Percentiles rank a stretch among this genome's conserved stretches.
Evolutionary conservation across 1,284 basidiomycete genomes (phyloP).

Genomic region (Apiotrichum montevideense): DNA sequence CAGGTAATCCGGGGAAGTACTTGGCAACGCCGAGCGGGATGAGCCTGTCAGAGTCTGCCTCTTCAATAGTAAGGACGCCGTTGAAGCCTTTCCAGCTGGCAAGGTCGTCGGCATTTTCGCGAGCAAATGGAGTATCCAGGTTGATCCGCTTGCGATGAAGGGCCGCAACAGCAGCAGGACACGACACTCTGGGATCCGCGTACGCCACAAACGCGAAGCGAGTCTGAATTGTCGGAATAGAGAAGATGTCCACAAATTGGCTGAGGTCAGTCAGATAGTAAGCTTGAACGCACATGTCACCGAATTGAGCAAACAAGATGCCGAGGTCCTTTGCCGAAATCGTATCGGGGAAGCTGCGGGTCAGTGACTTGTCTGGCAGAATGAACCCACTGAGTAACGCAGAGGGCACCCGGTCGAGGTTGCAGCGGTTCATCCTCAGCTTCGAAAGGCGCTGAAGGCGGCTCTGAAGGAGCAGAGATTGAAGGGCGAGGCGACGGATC

Average conservation of each 20-base stretch:
- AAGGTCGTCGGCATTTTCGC: constrained; percentile 28
- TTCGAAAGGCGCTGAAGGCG: neutral
- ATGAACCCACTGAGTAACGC: constrained; percentile 36
- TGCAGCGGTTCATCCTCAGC: constrained; percentile 18
- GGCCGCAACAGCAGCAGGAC: constrained; percentile 25
- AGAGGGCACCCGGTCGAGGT: constrained; percentile 28
- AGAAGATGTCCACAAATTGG: constrained; percentile 44
- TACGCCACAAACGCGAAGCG: constrained; percentile 44
- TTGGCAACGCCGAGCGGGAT: constrained; percentile 30
- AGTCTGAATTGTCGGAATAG: constrained; percentile 33
- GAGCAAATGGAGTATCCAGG: constrained; percentile 29
- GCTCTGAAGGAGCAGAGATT: neutral
- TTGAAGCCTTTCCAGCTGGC: constrained; percentile 36
- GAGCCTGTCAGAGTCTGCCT: constrained; percentile 32
- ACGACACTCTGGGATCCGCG: constrained; percentile 19
- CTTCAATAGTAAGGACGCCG: constrained; percentile 34
- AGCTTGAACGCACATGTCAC: constrained; percentile 35
- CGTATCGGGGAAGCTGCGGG: constrained; percentile 35
- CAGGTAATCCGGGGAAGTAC: constrained; percentile 34
- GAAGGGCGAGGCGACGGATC: neutral
- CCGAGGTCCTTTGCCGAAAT: constrained; percentile 43
- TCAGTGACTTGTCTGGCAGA: neutral
- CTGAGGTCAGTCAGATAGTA: constrained; percentile 20
- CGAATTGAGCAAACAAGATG: constrained; percentile 45
- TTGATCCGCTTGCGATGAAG: constrained; percentile 33